Conservation (phyloP, 2,329 filamentous ascomycete genomes). For the Fusarium burgessii region DNA sequence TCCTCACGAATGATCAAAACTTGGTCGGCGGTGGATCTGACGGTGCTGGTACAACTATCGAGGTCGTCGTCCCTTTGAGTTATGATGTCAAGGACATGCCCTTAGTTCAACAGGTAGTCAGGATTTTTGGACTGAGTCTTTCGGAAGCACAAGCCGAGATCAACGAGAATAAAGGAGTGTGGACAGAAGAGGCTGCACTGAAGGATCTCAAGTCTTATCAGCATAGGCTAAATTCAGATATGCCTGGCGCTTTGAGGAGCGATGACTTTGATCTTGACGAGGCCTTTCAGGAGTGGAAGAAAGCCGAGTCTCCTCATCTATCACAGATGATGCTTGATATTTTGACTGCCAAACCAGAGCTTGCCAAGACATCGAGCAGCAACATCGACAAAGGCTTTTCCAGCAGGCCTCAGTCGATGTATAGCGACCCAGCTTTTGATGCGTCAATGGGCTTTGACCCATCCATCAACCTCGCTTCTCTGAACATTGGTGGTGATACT, state of each 20-base stretch:
- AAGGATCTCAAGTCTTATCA: constrained; percentile 95
- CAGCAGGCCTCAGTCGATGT: constrained; percentile 61
- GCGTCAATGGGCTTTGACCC: constrained; percentile 68
- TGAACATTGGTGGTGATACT: constrained; percentile 71
- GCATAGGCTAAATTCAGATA: constrained; percentile 84
- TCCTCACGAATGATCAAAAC: constrained; percentile 94
- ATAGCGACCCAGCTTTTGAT: constrained; percentile 64
- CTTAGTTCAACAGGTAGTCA: constrained; percentile 86
- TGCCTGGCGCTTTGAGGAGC: constrained; percentile 79
- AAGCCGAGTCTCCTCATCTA: constrained; percentile 85
- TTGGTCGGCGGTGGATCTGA: constrained; percentile 60
- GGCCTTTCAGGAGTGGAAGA: constrained; percentile 90
- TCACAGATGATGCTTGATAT: constrained; percentile 95
- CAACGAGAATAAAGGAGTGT: constrained; percentile 80
- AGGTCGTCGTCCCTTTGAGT: constrained; percentile 84
- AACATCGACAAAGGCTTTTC: constrained; percentile 68
- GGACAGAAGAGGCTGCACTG: constrained; percentile 93
- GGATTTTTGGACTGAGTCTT: constrained; percentile 84
- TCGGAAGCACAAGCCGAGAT: constrained; percentile 89
- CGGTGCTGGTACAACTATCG: constrained; percentile 68
- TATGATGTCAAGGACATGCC: constrained; percentile 98
- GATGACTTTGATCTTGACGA: constrained; percentile 93
- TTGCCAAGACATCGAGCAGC: constrained; percentile 80
- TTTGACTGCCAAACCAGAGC: constrained; percentile 84
- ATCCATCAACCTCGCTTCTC: constrained; percentile 73